Evolutionary conservation across 768 basidiomycete genomes (phyloP), one percentile per base, ranked within the genome.

Genomic region (Russula vinacea): DNA sequence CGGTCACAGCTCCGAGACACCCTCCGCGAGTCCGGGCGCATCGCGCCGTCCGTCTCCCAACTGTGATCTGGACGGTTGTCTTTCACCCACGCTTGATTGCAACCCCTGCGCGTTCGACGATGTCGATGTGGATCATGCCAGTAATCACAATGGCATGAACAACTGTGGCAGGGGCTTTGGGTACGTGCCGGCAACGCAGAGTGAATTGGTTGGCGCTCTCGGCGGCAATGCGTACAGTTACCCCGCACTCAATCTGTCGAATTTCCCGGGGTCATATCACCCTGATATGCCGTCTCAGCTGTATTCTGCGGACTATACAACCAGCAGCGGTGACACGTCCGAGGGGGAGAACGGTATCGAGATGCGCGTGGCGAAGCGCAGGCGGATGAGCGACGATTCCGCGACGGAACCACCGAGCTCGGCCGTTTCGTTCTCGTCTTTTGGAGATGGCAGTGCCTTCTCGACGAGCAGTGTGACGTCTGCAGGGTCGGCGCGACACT

Each of bases 11-110:
- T 81, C 85, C 54, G 88, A 90, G 64, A 89, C 88, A 0, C 87
- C 87, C 0, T 90, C 90, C 7, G 87, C 84, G 4, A 88, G 86
- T 70, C 89, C 89, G 0, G 88, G 85, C 17, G 84, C 84, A 32
- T 88, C 86, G 72, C 84, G 87, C 13, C 87, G 89, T 19, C 78
- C 89, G 16, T 90, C 89, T 3, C 90, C 89, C 52, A 78, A 78
- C 71, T 69, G 68, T 1, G 87, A 75, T 59, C 51, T n/a, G 7
- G 58, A 86, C 11, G 73, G 76, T 1, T 58, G 62, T 44, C 9
- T 56, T 54, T 87, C 86, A 1, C 88, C 89, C 0, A 88, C 82
- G 0, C 80, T 90, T 32, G 89, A 90, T 67, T 85, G 86, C 17
- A 86, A 65, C 10, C 33, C 50, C 1, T 24, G 6, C 24, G 59